phyloP scores from a whole-genome alignment of 495 filamentous ascomycete species.

The Hypoxylon trugodes region DNA sequence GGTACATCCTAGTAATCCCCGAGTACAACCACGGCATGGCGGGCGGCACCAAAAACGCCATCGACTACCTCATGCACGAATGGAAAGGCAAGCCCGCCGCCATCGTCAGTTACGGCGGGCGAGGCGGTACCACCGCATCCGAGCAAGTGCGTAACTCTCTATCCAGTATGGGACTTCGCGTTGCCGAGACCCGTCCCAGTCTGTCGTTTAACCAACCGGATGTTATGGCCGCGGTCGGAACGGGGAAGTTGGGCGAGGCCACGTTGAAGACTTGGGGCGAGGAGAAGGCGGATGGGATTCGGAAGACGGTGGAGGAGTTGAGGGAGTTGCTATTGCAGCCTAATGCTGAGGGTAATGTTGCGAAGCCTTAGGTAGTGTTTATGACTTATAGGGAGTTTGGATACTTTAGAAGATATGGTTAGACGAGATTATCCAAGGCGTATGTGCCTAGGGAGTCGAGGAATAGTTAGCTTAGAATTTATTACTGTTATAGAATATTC shows the following conservation, averaged over 20 bases:
- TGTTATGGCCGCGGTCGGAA: constrained; percentile 34
- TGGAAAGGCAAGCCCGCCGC: constrained; percentile 67
- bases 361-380: not conserved
- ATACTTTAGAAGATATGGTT: not conserved
- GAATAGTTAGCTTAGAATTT: too few relatives aligned
- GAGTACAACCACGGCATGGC: constrained; percentile 57
- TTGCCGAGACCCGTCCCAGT: constrained; percentile 44
- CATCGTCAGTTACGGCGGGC: constrained; percentile 64
- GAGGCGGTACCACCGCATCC: constrained; percentile 57
- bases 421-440: not conserved
- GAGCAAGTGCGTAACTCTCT: constrained; percentile 47
- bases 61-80: constrained; percentile 68
- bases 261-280: constrained; percentile 40
- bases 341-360: constrained; percentile 11
- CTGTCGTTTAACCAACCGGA: constrained; percentile 46
- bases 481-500: too few relatives aligned
- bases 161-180: constrained; percentile 41
- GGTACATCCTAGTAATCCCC: constrained; percentile 66
- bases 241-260: constrained; percentile 42
- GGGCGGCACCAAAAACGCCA: constrained; percentile 67
- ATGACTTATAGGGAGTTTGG: not conserved
- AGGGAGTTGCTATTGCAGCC: constrained; percentile 41
- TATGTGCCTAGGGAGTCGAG: not conserved
- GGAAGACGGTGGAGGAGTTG: constrained; percentile 46
- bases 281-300: constrained; percentile 33